Evolutionary conservation across 768 basidiomycete genomes (phyloP), one percentile per base, ranked within the genome.

Genomic region (Leccinum ochraceum): DNA sequence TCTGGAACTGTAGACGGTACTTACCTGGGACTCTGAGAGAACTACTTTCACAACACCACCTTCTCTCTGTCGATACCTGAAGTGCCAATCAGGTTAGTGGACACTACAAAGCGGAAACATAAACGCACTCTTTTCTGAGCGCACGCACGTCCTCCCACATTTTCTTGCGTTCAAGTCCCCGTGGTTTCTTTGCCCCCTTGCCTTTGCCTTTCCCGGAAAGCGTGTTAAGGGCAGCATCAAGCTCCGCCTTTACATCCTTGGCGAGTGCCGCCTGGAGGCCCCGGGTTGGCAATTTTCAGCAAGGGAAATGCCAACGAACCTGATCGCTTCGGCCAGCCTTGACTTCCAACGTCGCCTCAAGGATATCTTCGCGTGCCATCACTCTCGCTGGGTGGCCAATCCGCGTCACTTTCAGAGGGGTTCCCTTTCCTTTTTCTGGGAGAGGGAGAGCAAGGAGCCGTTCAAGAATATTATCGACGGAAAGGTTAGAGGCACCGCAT

Each of bases 321-420:
- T 90, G 87, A 60, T 94, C 92, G 56, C 87, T 88, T 46, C 85
- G 77, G 24, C 83, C 80, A 0, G 91, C 87, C 73, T 92, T 86
- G 24, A 85, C 83, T 68, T 94, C 90, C 39, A 88, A 74, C 5
- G 88, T 94, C 1, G 84, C 78, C 17, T 89, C 84, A 17, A 92
- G 69, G 30, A 92, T 77, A 20, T 82, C 80, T 65, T 86, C 83
- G 24, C 86, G 80, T 0, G 87, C 79, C 80, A 97, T 89, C 1
- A 98, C 89, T 26, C 97, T 84, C 0, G 97, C 96, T 0, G 97
- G 97, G 73, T 99, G 97, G 0, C 97, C 97, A 13, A 99, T 81
- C n/a, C 97, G 83, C 0, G 95, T 94, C 7, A 88, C 83, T 69
- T 81, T 86, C 11, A 92, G 65, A 3, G 62, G 63, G 14, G 14